These are phyloP conservation scores for Moesziomyces aphidis DNA, from an alignment of 1,284 basidiomycete species.

Conservation along the genomic window DNA sequence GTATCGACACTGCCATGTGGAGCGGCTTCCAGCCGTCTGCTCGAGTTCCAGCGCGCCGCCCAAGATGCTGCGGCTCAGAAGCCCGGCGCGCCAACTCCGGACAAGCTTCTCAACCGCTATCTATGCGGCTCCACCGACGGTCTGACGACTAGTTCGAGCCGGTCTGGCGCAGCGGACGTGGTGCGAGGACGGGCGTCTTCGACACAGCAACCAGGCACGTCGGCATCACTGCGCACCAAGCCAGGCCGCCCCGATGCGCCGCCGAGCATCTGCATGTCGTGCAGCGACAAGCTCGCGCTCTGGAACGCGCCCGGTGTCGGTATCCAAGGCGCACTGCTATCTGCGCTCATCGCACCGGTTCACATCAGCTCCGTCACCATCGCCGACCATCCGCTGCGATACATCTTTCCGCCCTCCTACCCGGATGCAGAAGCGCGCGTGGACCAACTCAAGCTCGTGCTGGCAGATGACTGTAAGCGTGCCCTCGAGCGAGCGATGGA, in stretches of 20 bases:
- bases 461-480: conserved; percentile 15
- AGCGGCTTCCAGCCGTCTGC: conserved; percentile 26
- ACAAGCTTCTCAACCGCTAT: conserved; percentile 12
- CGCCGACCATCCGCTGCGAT: conserved; percentile 21
- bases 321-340: conserved; percentile 51
- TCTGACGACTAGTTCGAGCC: not conserved
- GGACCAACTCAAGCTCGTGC: conserved; percentile 9
- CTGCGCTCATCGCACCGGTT: conserved; percentile 34
- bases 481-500: conserved; percentile 6
- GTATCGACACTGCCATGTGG: conserved; percentile 86
- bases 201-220: not conserved
- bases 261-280: conserved; percentile 51
- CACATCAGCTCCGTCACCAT: conserved; percentile 34
- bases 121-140: not conserved
- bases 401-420: conserved; percentile 19
- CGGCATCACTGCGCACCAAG: conserved; percentile 42
- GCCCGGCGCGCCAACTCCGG: not conserved
- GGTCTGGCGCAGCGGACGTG: not conserved
- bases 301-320: conserved; percentile 44
- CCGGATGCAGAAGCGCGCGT: not conserved
- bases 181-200: conserved; percentile 30
- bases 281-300: conserved; percentile 55
- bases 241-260: conserved; percentile 56
- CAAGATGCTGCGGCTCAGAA: conserved; percentile 21
- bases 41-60: conserved; percentile 37